Evolutionary conservation across 148 eudicot genomes (phyloP), one percentile per base, ranked within the genome.

Genomic region (Amaranthus cruentus): DNA sequence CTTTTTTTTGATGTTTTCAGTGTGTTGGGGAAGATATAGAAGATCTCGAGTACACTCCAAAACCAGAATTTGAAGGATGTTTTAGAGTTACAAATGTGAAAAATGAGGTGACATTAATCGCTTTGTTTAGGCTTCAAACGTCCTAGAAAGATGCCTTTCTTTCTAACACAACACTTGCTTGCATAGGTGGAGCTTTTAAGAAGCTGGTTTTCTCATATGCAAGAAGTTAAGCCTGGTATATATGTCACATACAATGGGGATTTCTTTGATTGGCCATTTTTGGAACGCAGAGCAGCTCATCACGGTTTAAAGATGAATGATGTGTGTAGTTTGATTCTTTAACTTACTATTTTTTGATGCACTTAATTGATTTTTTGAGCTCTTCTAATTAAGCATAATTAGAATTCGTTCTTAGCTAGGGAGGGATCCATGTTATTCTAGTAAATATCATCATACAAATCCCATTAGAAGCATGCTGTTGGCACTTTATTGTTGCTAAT

Each of bases 181-280:
- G 75, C 71, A 57, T 84, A 96, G 99, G 87, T 77, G 79, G 97
- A 81, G 84, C 97, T 96, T 76, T 78, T 96, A 67, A 81, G 85
- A 75, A 70, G 62, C 63, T 96, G 99, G 99, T 92, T 96, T 84
- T 70, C 88, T 54, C 99, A 96, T 69, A 96, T 96, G 97, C 89
- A 80, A 85, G 99, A 87, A 79, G 85, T 88, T 75, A 90, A 90
- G 79, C 99, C 99, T 70, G 95, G 97, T 70, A 89, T 96, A 73
- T 92, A 96, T 84, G 99, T 96, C n/a, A 90, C 99, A 49, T 96
- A 96, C 82, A 96, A 96, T 12, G 99, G 99, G 4, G 99, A 96
- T 83, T 96, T 92, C 84, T 96, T 96, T 79, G 99, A 96, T 60
- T 96, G 99, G 99, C 99, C 99, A 47, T 96, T 96, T 80, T 58